Evolutionary conservation across 306 rosid species (phyloP).

Genomic region (Rosa multiflora): DNA sequence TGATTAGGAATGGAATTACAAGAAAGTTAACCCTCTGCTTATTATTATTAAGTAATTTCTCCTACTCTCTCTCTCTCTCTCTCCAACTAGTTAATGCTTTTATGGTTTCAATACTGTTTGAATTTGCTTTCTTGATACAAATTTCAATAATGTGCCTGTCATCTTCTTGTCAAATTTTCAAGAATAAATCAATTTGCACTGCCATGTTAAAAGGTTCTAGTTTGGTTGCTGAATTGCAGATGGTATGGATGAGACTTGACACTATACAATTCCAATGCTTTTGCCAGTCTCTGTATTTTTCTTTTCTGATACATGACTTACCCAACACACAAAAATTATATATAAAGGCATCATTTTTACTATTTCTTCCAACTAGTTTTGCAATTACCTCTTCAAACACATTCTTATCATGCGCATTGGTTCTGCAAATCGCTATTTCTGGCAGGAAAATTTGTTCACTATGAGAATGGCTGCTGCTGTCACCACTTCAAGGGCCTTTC

Average conservation of each 20-base stretch:
- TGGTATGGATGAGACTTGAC: background rate
- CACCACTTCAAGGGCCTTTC: constrained; percentile 21
- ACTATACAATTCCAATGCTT: too few species aligned
- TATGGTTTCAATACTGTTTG: background rate
- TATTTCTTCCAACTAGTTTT: background rate
- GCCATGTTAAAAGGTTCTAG: background rate
- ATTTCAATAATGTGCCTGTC: background rate
- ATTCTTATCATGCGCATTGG: background rate
- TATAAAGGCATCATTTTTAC: too few species aligned
- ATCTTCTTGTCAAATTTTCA: background rate
- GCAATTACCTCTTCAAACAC: background rate
- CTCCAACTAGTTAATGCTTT: background rate
- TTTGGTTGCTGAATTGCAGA: background rate
- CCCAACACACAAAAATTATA: too few species aligned
- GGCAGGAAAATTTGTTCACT: constrained; percentile 6
- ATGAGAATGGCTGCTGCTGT: constrained; percentile 28
- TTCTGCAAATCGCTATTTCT: background rate
- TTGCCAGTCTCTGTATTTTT: background rate
- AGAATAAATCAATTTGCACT: background rate
- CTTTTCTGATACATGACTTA: background rate
- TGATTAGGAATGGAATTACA: background rate
- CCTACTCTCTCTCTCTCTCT: background rate
- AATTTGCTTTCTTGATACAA: background rate
- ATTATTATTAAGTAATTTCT: background rate
- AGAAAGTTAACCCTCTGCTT: background rate